phyloP scores from a whole-genome alignment of 495 filamentous ascomycete genomes.

The Lindgomyces ingoldianus region DNA sequence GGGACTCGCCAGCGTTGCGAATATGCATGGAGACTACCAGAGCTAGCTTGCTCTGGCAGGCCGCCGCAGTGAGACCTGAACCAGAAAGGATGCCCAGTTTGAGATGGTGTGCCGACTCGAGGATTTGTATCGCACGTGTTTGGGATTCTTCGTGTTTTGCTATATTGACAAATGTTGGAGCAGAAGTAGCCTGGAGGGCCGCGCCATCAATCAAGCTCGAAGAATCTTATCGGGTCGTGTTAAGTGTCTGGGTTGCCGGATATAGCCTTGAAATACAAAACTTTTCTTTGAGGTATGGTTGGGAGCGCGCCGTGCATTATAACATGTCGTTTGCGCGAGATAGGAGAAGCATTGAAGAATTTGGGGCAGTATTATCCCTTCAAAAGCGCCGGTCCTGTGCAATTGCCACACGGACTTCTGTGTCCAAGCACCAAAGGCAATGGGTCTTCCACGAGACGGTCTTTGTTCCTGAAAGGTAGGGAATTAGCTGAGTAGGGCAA shows the following conservation, averaged over 20 bases:
- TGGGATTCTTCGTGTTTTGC: conserved; percentile 40
- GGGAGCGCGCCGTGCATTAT: conserved; percentile 39
- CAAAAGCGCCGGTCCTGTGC: conserved; percentile 38
- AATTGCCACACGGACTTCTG: conserved; percentile 42
- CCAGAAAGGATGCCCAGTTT: conserved; percentile 41
- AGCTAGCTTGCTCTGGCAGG: conserved; percentile 68
- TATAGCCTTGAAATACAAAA: conserved; percentile 38
- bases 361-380: conserved; percentile 34
- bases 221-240: conserved; percentile 34
- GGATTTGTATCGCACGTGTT: conserved; percentile 42
- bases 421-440: conserved; percentile 36
- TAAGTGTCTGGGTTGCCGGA: conserved; percentile 31
- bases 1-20: conserved; percentile 66
- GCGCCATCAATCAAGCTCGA: conserved; percentile 36
- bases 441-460: conserved; percentile 41
- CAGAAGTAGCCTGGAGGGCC: conserved; percentile 35
- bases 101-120: conserved; percentile 33
- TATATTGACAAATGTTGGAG: conserved; percentile 44
- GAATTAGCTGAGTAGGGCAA: conserved; percentile 42
- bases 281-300: conserved; percentile 31
- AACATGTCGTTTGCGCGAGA: conserved; percentile 36
- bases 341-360: conserved; percentile 40
- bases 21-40: conserved; percentile 72
- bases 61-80: conserved; percentile 50
- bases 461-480: conserved; percentile 43